Evolutionary conservation across 2,329 filamentous ascomycete species (phyloP), one percentile per base, ranked within the genome.

Genomic region (Coniochaeta sp.): DNA sequence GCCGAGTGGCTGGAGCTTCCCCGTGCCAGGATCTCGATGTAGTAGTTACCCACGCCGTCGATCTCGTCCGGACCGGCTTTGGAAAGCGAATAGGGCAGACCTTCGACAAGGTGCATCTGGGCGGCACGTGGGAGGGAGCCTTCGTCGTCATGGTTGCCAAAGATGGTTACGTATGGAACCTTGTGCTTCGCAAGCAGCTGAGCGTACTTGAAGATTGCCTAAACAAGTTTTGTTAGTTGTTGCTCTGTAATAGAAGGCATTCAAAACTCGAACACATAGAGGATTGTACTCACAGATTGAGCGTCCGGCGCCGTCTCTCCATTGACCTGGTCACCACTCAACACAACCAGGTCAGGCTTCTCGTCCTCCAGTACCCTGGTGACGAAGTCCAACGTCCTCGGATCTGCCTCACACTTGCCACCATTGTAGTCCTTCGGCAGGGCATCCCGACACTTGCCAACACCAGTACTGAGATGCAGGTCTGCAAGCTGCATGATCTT

Each of bases 401-500:
- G 87, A 71, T 99, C 95, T 1, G 95, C 95, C 69, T 97, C 91
- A 73, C 95, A 99, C 67, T 86, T 85, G 12, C 88, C 89, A 6
- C 87, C 87, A 40, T 40, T 40, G 17, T 40, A 40, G 38, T 40
- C 38, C 63, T 86, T 83, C 0, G 93, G 93, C 65, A 93, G 81
- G n/a, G 91, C 85, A 67, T 99, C 92, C 65, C 95, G 86, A 70
- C 95, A 99, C 52, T 76, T 76, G 11, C 95, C 95, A 6, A 93
- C 81, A 11, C 93, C 95, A 2, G 95, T 99, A 69, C 91, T 93
- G 60, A 99, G 77, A 74, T 99, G 95, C 63, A 98, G 77, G 76
- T 99, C 95, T n/a, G 92, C 89, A 60, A 96, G 80, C 75, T 99
- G 95, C 82, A 99, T 86, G 65, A 99, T 96, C 79, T 98, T 98